Percentiles rank a stretch among this genome's conserved stretches.
phyloP scores from a whole-genome alignment of 805 yeast genomes.

The Kodamaea neixiangensis region DNA sequence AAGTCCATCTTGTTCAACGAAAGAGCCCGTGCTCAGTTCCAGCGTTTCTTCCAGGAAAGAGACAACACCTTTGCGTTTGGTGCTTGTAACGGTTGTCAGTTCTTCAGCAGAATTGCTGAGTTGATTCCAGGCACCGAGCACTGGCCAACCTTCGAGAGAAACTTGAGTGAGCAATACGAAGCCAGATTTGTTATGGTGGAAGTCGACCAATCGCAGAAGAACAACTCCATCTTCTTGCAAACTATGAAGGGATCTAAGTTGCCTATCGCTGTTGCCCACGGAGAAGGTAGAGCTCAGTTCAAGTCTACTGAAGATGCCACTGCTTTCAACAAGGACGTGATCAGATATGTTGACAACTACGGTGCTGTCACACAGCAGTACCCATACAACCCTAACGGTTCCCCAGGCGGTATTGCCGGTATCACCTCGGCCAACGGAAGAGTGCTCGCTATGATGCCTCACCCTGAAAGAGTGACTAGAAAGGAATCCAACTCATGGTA shows the following conservation, averaged over 20 bases:
- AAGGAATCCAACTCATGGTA: slow-evolving; percentile 90
- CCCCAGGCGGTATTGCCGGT: slow-evolving; percentile 92
- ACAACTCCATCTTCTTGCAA: slow-evolving; percentile 69
- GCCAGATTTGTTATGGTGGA: slow-evolving; percentile 92
- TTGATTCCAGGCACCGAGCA: slow-evolving; percentile 90
- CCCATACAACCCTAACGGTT: slow-evolving; percentile 97
- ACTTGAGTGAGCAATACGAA: slow-evolving; percentile 91
- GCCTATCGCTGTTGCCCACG: slow-evolving; percentile 98
- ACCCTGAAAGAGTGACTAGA: slow-evolving; percentile 93
- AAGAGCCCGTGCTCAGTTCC: slow-evolving; percentile 72
- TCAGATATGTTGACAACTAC: slow-evolving; percentile 88
- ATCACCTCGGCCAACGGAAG: slow-evolving; percentile 88
- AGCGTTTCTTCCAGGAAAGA: slow-evolving; percentile 80
- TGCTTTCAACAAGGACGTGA: slow-evolving; percentile 56
- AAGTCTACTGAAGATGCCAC: slow-evolving; percentile 42
- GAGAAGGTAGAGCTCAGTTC: slow-evolving; percentile 93
- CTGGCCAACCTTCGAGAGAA: slow-evolving; percentile 96
- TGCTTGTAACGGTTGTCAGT: slow-evolving; percentile 98
- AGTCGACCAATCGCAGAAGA: slow-evolving; percentile 51
- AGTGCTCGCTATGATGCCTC: slow-evolving; percentile 98
- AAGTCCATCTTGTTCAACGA: slow-evolving; percentile 88
- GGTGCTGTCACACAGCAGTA: slow-evolving; percentile 80
- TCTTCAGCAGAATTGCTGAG: slow-evolving; percentile 80
- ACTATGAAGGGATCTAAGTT: slow-evolving; percentile 92
- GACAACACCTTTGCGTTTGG: slow-evolving; percentile 95